Conservation (phyloP, 208 protist genomes). For the Leishmania major region DNA sequence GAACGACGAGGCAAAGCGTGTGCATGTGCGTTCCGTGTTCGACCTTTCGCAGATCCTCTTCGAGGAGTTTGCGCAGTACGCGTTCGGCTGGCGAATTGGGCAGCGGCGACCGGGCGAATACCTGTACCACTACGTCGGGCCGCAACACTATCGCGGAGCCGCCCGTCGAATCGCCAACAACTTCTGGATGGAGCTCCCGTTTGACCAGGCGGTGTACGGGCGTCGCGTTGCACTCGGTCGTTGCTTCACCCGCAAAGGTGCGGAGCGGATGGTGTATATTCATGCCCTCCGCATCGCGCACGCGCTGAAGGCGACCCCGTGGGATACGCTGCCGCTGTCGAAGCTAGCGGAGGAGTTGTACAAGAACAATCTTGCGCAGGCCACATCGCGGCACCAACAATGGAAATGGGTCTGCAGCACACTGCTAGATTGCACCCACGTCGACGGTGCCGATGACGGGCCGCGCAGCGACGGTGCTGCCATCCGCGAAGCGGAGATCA, state of each 20-base stretch:
- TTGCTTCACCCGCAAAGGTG: constrained; percentile 46
- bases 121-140: constrained; percentile 59
- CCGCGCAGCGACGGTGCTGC: background rate
- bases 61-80: constrained; percentile 18
- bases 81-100: constrained; percentile 10
- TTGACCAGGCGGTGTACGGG: constrained; percentile 41
- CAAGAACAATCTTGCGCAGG: constrained; percentile 9
- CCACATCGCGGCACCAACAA: constrained; percentile 1
- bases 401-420: constrained; percentile 15
- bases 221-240: constrained; percentile 58
- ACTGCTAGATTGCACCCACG: background rate
- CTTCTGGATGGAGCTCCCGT: constrained; percentile 72
- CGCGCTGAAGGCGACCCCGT: constrained; percentile 41
- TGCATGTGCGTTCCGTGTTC: background rate
- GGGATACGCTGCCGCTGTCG: constrained; percentile 27
- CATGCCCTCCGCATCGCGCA: constrained; percentile 64
- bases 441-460: background rate
- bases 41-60: constrained; percentile 28
- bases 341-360: constrained; percentile 28
- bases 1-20: background rate
- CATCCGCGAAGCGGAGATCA: constrained; percentile 2
- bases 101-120: background rate
- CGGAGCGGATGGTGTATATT: constrained; percentile 58
- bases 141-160: constrained; percentile 35
- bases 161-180: constrained; percentile 47